A percentile compares a stretch with the other conserved stretches of the same genome.
Evolutionary conservation across 192 early-diverging fungal species (phyloP).

Genomic region (Jimgerdemannia flammicorona): DNA sequence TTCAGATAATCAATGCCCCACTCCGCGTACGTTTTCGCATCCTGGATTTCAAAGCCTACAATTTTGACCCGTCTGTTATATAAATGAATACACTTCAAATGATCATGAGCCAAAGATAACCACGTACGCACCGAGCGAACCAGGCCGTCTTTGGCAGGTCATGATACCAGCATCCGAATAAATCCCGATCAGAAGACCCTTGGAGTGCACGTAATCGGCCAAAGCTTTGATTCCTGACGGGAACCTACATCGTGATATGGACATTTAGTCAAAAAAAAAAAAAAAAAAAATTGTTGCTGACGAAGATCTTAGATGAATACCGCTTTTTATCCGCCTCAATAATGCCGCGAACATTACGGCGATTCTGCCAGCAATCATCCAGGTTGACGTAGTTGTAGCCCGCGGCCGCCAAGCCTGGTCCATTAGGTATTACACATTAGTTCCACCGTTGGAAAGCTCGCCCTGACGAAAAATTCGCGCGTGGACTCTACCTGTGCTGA

Average conservation of each 20-base stretch:
- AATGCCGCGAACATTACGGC: constrained; percentile 25
- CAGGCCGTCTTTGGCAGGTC: constrained; percentile 51
- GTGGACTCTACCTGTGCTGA: constrained; percentile 19
- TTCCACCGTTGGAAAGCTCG: constrained; percentile 3
- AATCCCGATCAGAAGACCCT: constrained; percentile 22
- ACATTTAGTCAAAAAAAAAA: no score
- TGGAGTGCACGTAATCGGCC: constrained; percentile 43
- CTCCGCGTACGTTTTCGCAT: constrained; percentile 44
- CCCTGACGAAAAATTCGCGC: background rate
- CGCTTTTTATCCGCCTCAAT: constrained; percentile 27
- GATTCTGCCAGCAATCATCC: constrained; percentile 56
- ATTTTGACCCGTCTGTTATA: no score
- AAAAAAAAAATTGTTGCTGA: no score
- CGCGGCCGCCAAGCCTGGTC: constrained; percentile 27
- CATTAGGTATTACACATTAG: constrained; percentile 3
- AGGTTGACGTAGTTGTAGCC: constrained; percentile 57
- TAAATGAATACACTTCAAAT: no score
- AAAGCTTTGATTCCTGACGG: constrained; percentile 50
- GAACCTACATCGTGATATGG: no score
- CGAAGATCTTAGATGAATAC: background rate
- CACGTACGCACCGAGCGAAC: constrained; percentile 20
- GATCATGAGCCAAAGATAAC: no score
- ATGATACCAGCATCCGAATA: constrained; percentile 40
- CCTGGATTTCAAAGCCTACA: constrained; percentile 32
- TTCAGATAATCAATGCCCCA: constrained; percentile 65